Evolutionary conservation across 164 flowering plant species (phyloP).

Genomic region (Nelumbo lutea): DNA sequence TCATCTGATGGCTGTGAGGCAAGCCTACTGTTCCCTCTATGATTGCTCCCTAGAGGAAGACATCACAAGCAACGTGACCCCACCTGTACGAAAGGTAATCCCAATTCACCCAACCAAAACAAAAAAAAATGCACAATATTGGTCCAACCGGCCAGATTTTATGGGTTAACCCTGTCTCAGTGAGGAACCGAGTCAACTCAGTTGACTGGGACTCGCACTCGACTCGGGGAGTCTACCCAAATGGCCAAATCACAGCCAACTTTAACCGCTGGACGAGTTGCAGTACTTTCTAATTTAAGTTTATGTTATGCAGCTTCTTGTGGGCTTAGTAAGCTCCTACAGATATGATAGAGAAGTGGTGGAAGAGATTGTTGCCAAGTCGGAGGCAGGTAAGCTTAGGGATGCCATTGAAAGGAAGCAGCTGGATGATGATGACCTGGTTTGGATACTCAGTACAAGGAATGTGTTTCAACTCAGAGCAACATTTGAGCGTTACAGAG

Average conservation of each 20-base stretch:
- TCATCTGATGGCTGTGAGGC: slow-evolving; percentile 65
- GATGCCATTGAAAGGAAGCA: slow-evolving; percentile 45
- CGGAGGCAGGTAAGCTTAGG: slow-evolving; percentile 47
- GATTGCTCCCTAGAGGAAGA: slow-evolving; percentile 78
- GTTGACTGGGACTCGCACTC: no score
- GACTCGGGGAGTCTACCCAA: no score
- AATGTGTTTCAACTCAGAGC: slow-evolving; percentile 57
- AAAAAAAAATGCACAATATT: no score
- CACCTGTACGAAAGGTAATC: slow-evolving; percentile 52
- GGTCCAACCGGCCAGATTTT: no score
- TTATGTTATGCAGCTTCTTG: slow-evolving; percentile 41
- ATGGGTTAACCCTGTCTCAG: no score
- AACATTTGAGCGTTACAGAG: slow-evolving; percentile 51
- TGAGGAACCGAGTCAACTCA: no score
- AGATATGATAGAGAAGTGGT: slow-evolving; percentile 56
- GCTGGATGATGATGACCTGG: slow-evolving; percentile 42
- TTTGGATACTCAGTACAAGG: slow-evolving; percentile 58
- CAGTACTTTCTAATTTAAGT: no score
- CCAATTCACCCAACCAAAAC: not conserved
- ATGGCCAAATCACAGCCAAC: no score
- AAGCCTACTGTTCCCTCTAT: slow-evolving; percentile 54
- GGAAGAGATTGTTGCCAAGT: slow-evolving; percentile 35
- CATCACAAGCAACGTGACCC: slow-evolving; percentile 26
- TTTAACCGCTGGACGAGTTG: no score
- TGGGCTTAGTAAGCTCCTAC: slow-evolving; percentile 61